Base-by-base conservation (phyloP, 768 basidiomycete species). In the Flagelloscypha sp. region DNA sequence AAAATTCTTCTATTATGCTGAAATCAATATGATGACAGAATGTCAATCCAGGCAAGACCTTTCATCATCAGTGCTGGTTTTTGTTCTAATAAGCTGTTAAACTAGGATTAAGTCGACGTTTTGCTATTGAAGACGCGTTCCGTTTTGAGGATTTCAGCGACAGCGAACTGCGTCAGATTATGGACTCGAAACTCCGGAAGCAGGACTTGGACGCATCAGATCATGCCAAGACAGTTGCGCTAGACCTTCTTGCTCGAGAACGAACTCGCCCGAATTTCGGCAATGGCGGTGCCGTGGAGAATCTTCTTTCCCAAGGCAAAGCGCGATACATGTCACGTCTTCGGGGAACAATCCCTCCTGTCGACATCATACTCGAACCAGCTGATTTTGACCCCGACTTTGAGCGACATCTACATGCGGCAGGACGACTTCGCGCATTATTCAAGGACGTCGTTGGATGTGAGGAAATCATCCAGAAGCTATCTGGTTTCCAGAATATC, bases 361-460 rank as follows among this genome's bases (percentile, higher is more conserved):
- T 16, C 3, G 36, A 20, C 10, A 13, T 35, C 13, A n/a, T 42
- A 48, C 13, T 28, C 54, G n/a, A 65, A 64, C 27, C 68, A 66
- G 55, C 63, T 16, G 80, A 84, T 49, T 76, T 83, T 33, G 81
- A 83, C 43, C 71, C 73, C 2, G 66, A 78, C n/a, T 74, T 61
- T 38, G 55, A 77, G 38, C 70, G 82, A 4, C 53, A 46, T 7
- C 55, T 47, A 10, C 59, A 66, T 36, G 72, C 80, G 1, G 56
- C 63, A 0, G 47, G 48, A 0, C 79, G 80, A 40, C 62, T 83
- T 2, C 47, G 42, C 6, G 68, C 73, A 38, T 49, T 83, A 16
- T 82, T 82, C 45, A 65, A 68, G 40, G 79, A 80, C 34, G 62
- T 82, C 3, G 63, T 82, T 1, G 81, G 80, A 3, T 69, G 68